Percentiles rank a stretch among this genome's conserved stretches.
These are phyloP conservation scores for Hymenoscyphus fructigenus DNA, from an alignment of 2,329 filamentous ascomycete species.

Conservation along the genomic window DNA sequence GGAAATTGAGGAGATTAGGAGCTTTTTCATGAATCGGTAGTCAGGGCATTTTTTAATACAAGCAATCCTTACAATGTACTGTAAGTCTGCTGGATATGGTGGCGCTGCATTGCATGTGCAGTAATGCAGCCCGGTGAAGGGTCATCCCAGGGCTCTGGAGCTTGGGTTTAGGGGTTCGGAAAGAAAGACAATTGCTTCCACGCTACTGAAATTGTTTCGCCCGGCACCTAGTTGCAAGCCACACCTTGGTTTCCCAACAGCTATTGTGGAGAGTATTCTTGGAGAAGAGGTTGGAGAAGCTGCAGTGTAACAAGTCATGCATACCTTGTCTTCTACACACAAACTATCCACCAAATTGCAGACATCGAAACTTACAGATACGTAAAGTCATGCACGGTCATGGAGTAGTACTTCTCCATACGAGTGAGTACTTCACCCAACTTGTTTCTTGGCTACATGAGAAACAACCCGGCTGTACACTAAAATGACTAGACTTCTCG, in stretches of 20 bases:
- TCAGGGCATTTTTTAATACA: not conserved
- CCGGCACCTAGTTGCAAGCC: not conserved
- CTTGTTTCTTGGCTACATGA: not conserved
- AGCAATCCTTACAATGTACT: constrained; percentile 3
- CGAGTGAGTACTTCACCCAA: not conserved
- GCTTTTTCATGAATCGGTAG: not conserved
- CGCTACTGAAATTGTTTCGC: not conserved
- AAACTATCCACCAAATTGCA: not conserved
- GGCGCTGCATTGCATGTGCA: not conserved
- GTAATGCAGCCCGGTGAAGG: not conserved
- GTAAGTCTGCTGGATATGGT: not conserved
- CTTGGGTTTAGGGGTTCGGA: not conserved
- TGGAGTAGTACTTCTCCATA: not conserved
- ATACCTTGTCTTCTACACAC: not conserved
- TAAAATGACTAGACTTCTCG: not conserved
- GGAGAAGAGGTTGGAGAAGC: not conserved
- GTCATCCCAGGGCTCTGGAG: not conserved
- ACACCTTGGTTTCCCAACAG: not conserved
- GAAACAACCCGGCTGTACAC: not conserved
- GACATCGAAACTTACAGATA: not conserved
- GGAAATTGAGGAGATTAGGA: not conserved
- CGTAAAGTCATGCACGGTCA: not conserved
- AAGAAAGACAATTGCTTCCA: not conserved
- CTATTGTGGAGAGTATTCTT: not conserved
- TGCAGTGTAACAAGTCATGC: not conserved